phyloP scores from a whole-genome alignment of 345 rosid species.

The Citrus unshiu region DNA sequence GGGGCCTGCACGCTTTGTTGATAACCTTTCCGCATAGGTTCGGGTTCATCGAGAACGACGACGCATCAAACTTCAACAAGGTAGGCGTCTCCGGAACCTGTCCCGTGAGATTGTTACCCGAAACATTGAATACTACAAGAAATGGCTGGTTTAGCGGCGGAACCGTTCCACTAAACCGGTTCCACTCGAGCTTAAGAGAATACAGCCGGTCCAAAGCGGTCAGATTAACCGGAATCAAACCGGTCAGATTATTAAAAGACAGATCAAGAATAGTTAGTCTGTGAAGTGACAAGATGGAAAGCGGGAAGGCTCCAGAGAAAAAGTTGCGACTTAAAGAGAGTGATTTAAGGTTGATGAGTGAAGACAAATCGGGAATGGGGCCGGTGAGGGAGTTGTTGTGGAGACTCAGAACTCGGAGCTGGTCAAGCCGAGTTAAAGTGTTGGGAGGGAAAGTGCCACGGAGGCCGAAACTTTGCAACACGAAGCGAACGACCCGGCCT shows the following conservation, averaged over 20 bases:
- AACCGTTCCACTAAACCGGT: conserved; percentile 60
- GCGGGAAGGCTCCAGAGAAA: conserved; percentile 76
- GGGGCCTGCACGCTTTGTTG: conserved; percentile 51
- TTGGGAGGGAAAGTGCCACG: conserved; percentile 63
- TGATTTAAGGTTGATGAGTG: conserved; percentile 65
- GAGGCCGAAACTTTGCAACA: conserved; percentile 47
- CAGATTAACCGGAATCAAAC: conserved; percentile 53
- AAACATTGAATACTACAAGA: conserved; percentile 54
- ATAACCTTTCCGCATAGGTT: conserved; percentile 79
- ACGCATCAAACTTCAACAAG: conserved; percentile 50
- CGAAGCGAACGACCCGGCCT: conserved; percentile 73
- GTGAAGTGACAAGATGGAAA: conserved; percentile 56
- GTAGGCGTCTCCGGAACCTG: conserved; percentile 62
- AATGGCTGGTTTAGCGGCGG: conserved; percentile 73
- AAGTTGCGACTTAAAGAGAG: conserved; percentile 55
- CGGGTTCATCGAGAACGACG: conserved; percentile 63
- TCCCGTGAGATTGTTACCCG: conserved; percentile 77
- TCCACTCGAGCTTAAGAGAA: conserved; percentile 59
- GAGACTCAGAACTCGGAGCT: conserved; percentile 81
- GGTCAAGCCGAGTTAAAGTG: conserved; percentile 80
- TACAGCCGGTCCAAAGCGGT: conserved; percentile 47
- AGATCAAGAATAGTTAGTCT: conserved; percentile 59
- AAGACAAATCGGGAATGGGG: conserved; percentile 74
- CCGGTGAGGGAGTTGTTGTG: conserved; percentile 81
- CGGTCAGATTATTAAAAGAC: conserved; percentile 47